phyloP scores from a whole-genome alignment of 73 alveolate genomes.

The Paramecium tetraurelia region DNA sequence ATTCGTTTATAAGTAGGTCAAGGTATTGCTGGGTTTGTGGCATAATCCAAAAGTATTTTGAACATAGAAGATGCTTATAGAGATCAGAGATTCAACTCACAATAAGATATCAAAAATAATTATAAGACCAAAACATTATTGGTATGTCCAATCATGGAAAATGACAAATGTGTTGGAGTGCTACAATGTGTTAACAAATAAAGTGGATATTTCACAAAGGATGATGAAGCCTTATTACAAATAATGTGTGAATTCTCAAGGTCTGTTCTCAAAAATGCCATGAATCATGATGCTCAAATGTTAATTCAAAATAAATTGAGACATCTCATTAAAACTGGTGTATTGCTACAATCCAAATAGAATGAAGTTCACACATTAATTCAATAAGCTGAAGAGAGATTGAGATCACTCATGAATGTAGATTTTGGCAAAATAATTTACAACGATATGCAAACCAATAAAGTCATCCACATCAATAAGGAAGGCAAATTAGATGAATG shows the following conservation, averaged over 20 bases:
- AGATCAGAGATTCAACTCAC: conserved; percentile 70
- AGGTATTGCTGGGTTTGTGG: conserved; percentile 75
- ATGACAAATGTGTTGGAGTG: conserved; percentile 57
- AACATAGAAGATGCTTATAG: conserved; percentile 72
- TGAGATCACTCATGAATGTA: conserved; percentile 52
- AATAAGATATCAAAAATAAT: conserved; percentile 65
- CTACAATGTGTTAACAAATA: conserved; percentile 62
- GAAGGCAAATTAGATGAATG: conserved; percentile 18
- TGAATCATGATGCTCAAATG: conserved; percentile 52
- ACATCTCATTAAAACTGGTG: neutral
- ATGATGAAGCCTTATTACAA: conserved; percentile 61
- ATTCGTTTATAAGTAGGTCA: conserved; percentile 67
- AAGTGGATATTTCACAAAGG: conserved; percentile 64
- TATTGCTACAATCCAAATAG: neutral
- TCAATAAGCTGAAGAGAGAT: conserved; percentile 45
- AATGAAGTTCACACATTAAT: neutral
- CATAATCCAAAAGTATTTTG: conserved; percentile 48
- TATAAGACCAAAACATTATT: conserved; percentile 70
- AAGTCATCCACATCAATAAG: conserved; percentile 52
- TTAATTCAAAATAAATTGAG: conserved; percentile 43
- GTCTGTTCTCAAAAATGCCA: conserved; percentile 46
- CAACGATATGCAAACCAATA: conserved; percentile 38
- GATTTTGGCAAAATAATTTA: conserved; percentile 56
- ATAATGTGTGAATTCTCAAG: conserved; percentile 51
- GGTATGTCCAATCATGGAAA: conserved; percentile 73